Evolutionary conservation across 2,329 filamentous ascomycete genomes (phyloP), one percentile per base, ranked within the genome.

Genomic region (Fusarium dimerum): DNA sequence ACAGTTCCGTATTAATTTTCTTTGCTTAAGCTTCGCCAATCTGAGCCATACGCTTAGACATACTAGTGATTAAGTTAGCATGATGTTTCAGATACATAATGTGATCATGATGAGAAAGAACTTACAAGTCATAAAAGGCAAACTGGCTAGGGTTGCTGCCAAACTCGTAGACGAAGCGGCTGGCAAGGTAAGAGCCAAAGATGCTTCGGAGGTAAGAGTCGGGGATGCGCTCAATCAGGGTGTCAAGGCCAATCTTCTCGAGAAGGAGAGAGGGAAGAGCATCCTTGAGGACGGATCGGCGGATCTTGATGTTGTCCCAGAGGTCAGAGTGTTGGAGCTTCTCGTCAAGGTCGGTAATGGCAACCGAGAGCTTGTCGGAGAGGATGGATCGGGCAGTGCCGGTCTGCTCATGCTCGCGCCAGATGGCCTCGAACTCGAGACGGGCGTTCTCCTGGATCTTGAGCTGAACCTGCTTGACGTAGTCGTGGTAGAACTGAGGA

Each of bases 61-160:
- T 87, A 68, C 84, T 87, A 57, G 62, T 42, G 10, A 32, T 38
- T 43, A 43, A 48, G 63, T 77, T 71, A 77, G 71, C 47, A 48
- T 54, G 34, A 34, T 50, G 18, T 44, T 45, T 36, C 40, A 29
- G 15, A 3, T n/a, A 12, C 18, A 34, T 26, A 5, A 12, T 13
- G 18, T 26, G 47, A 45, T 34, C 26, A 26, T 26, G 20, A 26
- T n/a, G n/a, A n/a, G n/a, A n/a, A n/a, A n/a, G 43, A 54, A 88
- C 89, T 85, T 78, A 92, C 89, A 97, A 99, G 71, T 96, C 91
- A 75, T 96, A 99, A 81, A 99, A 99, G 39, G 93, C 92, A 77
- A 99, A 97, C 68, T 97, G 93, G 77, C 88, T 94, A 6, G 94
- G 92, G 61, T 84, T 87, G 70, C 92, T 92, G 66, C 94, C 94